Base-by-base conservation (phyloP, 208 protist genomes). In the Trypanosoma brucei region DNA sequence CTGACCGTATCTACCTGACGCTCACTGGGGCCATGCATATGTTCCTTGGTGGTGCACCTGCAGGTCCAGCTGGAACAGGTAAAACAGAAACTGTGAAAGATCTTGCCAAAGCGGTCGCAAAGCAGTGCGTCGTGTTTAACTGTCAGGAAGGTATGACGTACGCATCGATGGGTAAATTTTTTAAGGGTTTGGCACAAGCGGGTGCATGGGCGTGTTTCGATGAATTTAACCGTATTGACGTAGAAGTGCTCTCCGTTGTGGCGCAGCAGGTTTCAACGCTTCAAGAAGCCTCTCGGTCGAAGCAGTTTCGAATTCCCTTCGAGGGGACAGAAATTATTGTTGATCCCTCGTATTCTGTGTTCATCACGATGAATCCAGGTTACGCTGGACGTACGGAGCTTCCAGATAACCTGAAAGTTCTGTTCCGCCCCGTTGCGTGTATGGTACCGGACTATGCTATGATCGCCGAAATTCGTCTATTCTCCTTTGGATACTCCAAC, bases 371-470 rank as follows among this genome's bases (percentile, higher is more conserved):
- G 98, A 99, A 99, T 81, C 98, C 98, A 7, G 97, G 98, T 59
- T 99, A 99, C 81, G 97, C 97, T 8, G 96, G 96, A 31, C 84
- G 97, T 46, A 98, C 97, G n/a, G 97, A 99, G 76, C 84, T 99
- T 51, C 97, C 97, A 11, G 97, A 99, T 79, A 99, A 99, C 80
- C 75, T 99, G 35, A 98, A 98, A 76, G 90, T 96, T 61, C 87
- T 99, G 11, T 99, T 99, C 90, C 86, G 97, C 57, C 92, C 96
- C 34, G 95, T 98, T n/a, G 96, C 97, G 34, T 98, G 95, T 85
- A 99, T 99, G 98, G 97, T 99, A 53, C 98, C 98, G 13, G 97
- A 99, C 78, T 99, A 99, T 76, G 96, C 96, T 46, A 95, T 99
- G 92, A 99, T 99, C 79, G 97, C 92, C 7, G 95, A 99, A 72